A percentile compares a stretch with the other conserved stretches of the same genome.
Conservation (phyloP, 495 filamentous ascomycete genomes). For the Daldinia loculata region DNA sequence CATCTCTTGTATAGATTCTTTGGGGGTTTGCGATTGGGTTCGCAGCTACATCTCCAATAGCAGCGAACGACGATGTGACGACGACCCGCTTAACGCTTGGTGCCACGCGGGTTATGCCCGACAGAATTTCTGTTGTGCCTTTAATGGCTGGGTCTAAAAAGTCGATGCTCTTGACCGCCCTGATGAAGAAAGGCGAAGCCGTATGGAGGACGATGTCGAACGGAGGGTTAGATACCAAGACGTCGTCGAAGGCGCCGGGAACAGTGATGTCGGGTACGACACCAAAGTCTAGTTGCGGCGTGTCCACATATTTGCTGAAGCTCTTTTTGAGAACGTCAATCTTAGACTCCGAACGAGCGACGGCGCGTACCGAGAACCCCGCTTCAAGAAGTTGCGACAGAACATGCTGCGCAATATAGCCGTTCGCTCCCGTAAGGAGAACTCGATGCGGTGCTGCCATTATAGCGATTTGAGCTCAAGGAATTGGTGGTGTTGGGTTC, state of each 20-base stretch:
- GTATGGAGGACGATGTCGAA: conserved; percentile 63
- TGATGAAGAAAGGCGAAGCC: conserved; percentile 57
- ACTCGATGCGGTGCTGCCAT: conserved; percentile 43
- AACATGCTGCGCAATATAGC: conserved; percentile 66
- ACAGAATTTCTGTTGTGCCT: conserved; percentile 58
- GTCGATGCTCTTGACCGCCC: conserved; percentile 47
- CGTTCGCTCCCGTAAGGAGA: conserved; percentile 69
- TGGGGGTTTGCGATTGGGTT: conserved; percentile 44
- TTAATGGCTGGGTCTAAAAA: conserved; percentile 58
- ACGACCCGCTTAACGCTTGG: conserved; percentile 59
- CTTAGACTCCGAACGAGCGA: conserved; percentile 50
- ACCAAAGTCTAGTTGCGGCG: conserved; percentile 53
- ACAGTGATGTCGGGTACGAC: conserved; percentile 57
- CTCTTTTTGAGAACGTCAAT: conserved; percentile 48
- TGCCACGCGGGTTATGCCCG: conserved; percentile 70
- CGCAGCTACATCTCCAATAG: conserved; percentile 46
- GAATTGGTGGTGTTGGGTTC: not conserved
- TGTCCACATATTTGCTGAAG: conserved; percentile 43
- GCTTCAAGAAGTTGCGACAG: conserved; percentile 61
- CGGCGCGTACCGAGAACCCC: conserved; percentile 57
- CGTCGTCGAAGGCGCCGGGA: conserved; percentile 59
- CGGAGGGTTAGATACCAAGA: conserved; percentile 57
- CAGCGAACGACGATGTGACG: conserved; percentile 60
- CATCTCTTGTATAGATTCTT: conserved; percentile 50
- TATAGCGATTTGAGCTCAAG: not conserved